These are phyloP conservation scores for Pyrenochaeta sp. DNA, from an alignment of 2,329 filamentous ascomycete species.

Conservation along the genomic window DNA sequence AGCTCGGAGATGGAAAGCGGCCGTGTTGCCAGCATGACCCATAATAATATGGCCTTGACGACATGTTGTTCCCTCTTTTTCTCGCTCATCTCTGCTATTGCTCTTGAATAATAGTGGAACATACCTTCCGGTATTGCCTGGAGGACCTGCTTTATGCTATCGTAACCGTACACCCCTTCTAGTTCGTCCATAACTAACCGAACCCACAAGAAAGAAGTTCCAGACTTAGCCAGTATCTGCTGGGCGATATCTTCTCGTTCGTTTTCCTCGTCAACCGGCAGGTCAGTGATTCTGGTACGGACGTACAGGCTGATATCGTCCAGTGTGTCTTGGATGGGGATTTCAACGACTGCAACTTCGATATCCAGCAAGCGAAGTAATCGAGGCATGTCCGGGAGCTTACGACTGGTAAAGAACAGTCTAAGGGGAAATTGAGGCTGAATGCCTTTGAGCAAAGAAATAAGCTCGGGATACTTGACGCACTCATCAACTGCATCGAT, in stretches of 20 bases:
- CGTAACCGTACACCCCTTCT: conserved; percentile 1
- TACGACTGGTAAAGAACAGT: conserved; percentile 1
- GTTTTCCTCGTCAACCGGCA: background rate
- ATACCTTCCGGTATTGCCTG: conserved; percentile 3
- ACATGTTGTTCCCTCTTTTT: conserved; percentile 1
- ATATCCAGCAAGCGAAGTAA: background rate
- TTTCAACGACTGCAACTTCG: background rate
- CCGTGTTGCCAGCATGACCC: conserved; percentile 2
- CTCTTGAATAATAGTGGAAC: conserved; percentile 1
- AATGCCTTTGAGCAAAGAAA: background rate
- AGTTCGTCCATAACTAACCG: conserved; percentile 4
- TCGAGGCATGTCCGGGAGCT: background rate
- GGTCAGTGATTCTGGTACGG: background rate
- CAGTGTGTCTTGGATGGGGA: background rate
- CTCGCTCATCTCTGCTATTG: background rate
- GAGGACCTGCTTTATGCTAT: background rate
- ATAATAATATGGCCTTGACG: background rate
- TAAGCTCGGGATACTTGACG: conserved; percentile 1
- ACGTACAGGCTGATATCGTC: background rate
- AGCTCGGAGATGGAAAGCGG: conserved; percentile 1
- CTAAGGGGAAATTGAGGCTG: background rate
- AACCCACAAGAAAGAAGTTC: conserved; percentile 4
- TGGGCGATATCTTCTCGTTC: conserved; percentile 1
- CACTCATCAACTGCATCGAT: conserved; percentile 5
- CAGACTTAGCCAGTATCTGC: conserved; percentile 1